These are phyloP conservation scores for Chara braunii DNA, from an alignment of 139 green algal genomes.

Conservation along the genomic window DNA sequence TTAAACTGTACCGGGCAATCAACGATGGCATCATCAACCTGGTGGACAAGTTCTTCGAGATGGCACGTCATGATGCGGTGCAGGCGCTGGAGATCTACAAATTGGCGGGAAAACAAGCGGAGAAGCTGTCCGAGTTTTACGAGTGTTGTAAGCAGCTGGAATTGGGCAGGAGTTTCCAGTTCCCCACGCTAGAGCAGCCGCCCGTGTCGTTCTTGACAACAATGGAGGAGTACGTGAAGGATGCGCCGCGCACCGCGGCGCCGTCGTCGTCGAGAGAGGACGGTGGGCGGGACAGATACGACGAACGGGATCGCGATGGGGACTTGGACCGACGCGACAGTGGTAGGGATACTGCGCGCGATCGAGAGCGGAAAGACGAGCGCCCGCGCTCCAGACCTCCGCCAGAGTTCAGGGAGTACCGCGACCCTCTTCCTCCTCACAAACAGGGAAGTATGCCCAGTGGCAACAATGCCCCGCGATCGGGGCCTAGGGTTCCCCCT, in stretches of 20 bases:
- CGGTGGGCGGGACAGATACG: too few relatives aligned
- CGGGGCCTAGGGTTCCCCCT: too few relatives aligned
- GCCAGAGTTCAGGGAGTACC: too few relatives aligned
- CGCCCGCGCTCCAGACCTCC: too few relatives aligned
- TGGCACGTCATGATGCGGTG: constrained; percentile 64
- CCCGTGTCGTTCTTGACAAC: constrained; percentile 73
- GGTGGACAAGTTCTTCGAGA: constrained; percentile 87
- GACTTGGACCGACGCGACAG: too few relatives aligned
- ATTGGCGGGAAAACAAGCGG: constrained; percentile 49
- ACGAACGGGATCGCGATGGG: too few relatives aligned
- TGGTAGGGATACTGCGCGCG: too few relatives aligned
- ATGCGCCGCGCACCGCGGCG: constrained; percentile 15
- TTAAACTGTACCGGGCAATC: constrained; percentile 70
- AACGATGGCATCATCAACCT: constrained; percentile 92
- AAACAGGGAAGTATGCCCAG: too few relatives aligned
- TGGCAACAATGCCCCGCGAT: too few relatives aligned
- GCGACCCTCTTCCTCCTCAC: not conserved
- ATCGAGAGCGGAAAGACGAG: too few relatives aligned
- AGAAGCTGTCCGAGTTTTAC: constrained; percentile 38
- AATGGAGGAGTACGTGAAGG: constrained; percentile 74
- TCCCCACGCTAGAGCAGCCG: constrained; percentile 46
- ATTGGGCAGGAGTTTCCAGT: constrained; percentile 35
- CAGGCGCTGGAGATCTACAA: constrained; percentile 73
- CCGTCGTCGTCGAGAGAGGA: too few relatives aligned
- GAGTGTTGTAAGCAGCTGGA: constrained; percentile 40